Base-by-base conservation (phyloP, 2,329 filamentous ascomycete species). In the Thermoascus crustaceus region DNA sequence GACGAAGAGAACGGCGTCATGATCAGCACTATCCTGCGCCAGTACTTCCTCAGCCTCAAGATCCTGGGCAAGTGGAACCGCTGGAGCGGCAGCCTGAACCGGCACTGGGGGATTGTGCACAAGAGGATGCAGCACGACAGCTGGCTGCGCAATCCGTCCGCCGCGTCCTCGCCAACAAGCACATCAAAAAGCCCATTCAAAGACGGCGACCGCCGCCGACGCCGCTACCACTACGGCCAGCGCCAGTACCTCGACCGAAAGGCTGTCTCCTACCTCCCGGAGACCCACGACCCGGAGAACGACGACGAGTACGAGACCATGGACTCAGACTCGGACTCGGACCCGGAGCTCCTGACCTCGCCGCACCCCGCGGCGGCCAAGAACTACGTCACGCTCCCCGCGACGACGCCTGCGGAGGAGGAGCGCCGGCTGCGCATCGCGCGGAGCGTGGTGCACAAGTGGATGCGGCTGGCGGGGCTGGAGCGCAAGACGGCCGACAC, bases 41-140 rank as follows among this genome's bases (percentile, higher is more conserved):
- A 94, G 55, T 94, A 94, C 60, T 94, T 94, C 61, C 82, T 94
- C 73, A 83, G 80, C 5, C 69, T 94, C 27, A 84, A 85, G 37
- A 81, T 88, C 1, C 64, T 94, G 17, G 84, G 85, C 11, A 76
- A 77, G 49, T 94, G 87, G 87, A 78, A 75, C 40, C 71, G 78
- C 39, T 83, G 83, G 67, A 75, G 80, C 9, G 66, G 72, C 1
- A 71, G 69, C 40, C 67, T 85, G 53, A 64, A 70, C 10, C 61
- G 67, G 2, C 79, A 85, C 54, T 93, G 85, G 80, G 62, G 66
- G 16, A 57, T 61, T 7, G 76, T 91, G 2, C 78, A 84, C 21
- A 66, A 74, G 17, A 70, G 71, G 14, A 66, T 86, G 30, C 70
- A 78, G 46, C 60, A 62, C 10, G 63, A 59, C 11, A 71, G 75